phyloP scores from a whole-genome alignment of 495 filamentous ascomycete species.

The Cercophora newfieldiana region DNA sequence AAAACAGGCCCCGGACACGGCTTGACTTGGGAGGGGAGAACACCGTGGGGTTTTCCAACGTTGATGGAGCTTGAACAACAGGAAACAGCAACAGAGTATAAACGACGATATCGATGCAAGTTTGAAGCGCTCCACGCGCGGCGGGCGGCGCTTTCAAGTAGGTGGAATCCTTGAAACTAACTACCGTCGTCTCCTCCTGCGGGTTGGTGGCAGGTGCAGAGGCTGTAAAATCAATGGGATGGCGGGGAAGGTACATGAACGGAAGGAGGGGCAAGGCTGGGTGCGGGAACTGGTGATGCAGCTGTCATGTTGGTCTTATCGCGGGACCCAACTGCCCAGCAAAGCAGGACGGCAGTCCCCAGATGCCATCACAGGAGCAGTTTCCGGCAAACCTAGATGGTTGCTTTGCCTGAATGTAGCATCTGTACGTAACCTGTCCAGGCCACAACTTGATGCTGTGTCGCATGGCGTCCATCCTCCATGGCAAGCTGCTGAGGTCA shows the following conservation, averaged over 20 bases:
- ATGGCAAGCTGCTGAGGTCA: not conserved
- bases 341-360: not conserved
- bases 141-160: not conserved
- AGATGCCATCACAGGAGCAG: not conserved
- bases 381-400: not conserved
- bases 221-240: too few species aligned
- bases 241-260: too few species aligned
- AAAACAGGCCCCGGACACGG: conserved; percentile 2
- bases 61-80: not conserved
- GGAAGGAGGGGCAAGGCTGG: not conserved
- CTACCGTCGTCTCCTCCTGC: not conserved
- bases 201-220: not conserved
- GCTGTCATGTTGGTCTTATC: not conserved
- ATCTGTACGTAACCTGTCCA: not conserved
- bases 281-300: too few species aligned
- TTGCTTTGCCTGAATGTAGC: not conserved
- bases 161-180: too few species aligned
- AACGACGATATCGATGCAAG: not conserved
- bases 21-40: not conserved
- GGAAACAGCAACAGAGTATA: not conserved
- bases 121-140: not conserved
- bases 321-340: not conserved
- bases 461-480: not conserved
- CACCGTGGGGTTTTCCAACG: not conserved
- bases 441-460: not conserved